phyloP scores from a whole-genome alignment of 163 green algal species.

The Chloromonas sp. region DNA sequence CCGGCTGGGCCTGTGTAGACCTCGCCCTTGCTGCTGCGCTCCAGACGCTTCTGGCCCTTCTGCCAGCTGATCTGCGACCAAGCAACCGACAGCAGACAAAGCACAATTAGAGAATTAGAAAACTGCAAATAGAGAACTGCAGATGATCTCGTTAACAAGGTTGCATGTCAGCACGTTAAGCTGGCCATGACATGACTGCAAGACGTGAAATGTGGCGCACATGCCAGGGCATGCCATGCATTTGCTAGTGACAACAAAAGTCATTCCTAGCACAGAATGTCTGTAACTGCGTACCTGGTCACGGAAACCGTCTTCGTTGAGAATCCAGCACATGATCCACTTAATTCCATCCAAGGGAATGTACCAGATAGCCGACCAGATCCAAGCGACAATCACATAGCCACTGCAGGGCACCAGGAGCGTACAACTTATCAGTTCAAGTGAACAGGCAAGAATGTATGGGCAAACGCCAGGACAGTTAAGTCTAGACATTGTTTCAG shows the following conservation, averaged over 20 bases:
- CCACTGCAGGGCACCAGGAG: constrained; percentile 26
- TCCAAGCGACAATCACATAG: constrained; percentile 73
- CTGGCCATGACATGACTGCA: too few species aligned
- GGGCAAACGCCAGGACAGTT: too few species aligned
- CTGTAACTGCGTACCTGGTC: neutral
- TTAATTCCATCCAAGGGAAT: constrained; percentile 71
- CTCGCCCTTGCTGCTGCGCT: neutral
- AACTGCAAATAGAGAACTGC: too few species aligned
- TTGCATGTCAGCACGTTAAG: too few species aligned
- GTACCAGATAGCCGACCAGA: constrained; percentile 81
- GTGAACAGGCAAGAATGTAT: too few species aligned
- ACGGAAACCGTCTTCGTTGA: constrained; percentile 78
- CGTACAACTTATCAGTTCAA: neutral
- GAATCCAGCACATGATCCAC: constrained; percentile 61
- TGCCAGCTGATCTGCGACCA: neutral
- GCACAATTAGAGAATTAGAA: neutral
- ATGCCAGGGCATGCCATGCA: too few species aligned
- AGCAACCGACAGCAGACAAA: neutral
- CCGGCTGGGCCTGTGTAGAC: constrained; percentile 8
- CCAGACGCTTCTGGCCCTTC: constrained; percentile 2
- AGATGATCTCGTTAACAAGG: too few species aligned
- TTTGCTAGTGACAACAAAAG: too few species aligned
- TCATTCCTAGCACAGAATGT: too few species aligned
- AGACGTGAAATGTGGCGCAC: too few species aligned
- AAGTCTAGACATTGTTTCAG: neutral